Evolutionary conservation across 2,329 filamentous ascomycete species (phyloP), one percentile per base, ranked within the genome.

Genomic region (Paecilomyces niveus): DNA sequence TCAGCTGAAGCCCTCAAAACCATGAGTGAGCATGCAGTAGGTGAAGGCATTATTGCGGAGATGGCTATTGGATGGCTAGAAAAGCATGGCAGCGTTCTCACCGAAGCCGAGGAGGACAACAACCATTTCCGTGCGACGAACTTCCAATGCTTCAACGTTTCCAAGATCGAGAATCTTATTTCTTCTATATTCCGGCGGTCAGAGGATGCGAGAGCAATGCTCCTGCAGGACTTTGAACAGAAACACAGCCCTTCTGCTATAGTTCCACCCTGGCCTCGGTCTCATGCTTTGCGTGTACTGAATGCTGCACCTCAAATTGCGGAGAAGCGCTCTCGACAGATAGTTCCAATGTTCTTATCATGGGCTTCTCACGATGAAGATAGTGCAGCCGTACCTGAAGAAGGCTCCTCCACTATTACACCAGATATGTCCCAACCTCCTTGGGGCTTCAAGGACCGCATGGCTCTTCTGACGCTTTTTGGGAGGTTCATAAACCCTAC

Each of bases 401-500:
- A 70, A 1, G 11, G 35, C 11, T 53, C 21, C 50, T 73, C 71
- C 3, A 74, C 61, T 3, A 50, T 64, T 11, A 57, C 56, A 21
- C 22, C 62, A 6, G 63, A 64, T 5, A 63, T 64, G n/a, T 57
- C 61, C 2, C 65, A 67, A 45, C 61, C 68, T 18, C 64, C 67
- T 56, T 73, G 80, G 78, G 75, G 78, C n/a, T 75, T 78, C 60
- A 74, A 76, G 59, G 94, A 99, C 70, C 88, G 93, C 63, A 93
- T 96, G 70, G 83, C 87, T 1, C 85, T 97, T 68, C 81, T 99
- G 33, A 82, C 82, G 1, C 80, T 99, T 5, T 92, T 99, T 68
- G 84, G 89, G 0, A 86, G 92, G 62, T 97, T 97, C 69, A 78
- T 83, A 54, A 99, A 99, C 68, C 91, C 94, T 0, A 89, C 83